Percentiles rank a stretch among this genome's conserved stretches.
phyloP scores from a whole-genome alignment of 805 yeast genomes.

The Kuraishia ogatae region DNA sequence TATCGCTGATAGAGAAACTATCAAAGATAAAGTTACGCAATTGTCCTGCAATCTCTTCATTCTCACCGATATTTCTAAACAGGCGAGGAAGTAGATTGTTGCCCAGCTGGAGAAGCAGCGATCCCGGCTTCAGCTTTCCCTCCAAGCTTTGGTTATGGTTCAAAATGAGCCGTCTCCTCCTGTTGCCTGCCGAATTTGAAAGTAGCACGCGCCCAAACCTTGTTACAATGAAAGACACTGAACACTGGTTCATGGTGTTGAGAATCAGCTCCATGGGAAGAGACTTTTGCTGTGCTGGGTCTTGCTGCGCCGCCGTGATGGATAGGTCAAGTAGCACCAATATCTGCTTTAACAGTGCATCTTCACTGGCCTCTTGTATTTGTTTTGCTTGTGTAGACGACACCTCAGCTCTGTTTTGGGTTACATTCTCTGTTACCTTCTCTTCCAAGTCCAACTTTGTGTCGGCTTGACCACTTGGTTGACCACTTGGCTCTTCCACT shows the following conservation, averaged over 20 bases:
- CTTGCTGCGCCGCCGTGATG: conserved; percentile 9
- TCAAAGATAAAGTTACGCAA: conserved; percentile 14
- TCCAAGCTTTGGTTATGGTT: conserved; percentile 15
- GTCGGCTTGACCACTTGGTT: background rate
- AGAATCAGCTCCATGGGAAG: conserved; percentile 19
- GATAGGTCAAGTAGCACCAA: conserved; percentile 15
- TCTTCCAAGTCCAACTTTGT: too few species aligned
- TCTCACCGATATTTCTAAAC: conserved; percentile 10
- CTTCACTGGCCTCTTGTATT: background rate
- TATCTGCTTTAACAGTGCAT: conserved; percentile 3
- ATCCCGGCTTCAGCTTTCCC: conserved; percentile 24
- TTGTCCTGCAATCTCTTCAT: conserved; percentile 15
- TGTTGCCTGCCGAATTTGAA: background rate
- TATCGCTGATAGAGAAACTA: conserved; percentile 21
- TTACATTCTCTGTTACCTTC: too few species aligned
- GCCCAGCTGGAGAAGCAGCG: conserved; percentile 19
- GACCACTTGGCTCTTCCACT: background rate
- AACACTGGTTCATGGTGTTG: conserved; percentile 11
- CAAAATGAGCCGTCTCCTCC: conserved; percentile 12
- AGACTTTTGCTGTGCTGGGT: background rate
- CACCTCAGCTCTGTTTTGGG: too few species aligned
- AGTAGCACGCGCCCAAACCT: conserved; percentile 14
- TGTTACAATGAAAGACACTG: conserved; percentile 13
- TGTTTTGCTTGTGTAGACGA: background rate
- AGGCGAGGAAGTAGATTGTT: conserved; percentile 16